Percentiles rank a stretch among this genome's conserved stretches.
Evolutionary conservation across 176 grass and related monocot species (phyloP).

Genomic region (Avena insularis): DNA sequence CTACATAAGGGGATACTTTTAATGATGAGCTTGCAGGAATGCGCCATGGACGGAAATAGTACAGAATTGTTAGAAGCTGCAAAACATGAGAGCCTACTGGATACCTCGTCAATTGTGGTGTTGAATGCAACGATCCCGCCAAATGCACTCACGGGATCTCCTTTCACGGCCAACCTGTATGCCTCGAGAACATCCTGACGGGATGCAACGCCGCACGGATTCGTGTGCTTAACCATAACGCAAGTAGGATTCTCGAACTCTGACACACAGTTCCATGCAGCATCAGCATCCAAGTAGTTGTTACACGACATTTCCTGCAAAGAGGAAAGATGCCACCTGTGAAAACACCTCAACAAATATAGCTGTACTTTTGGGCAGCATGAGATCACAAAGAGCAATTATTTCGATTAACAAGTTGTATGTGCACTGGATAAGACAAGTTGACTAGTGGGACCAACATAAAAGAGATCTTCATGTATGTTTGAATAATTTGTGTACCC

Average conservation of each 20-base stretch:
- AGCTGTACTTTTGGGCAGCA: background rate
- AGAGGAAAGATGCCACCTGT: background rate
- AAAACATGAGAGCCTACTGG: background rate
- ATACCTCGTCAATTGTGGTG: conserved; percentile 53
- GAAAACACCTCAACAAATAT: conserved; percentile 13
- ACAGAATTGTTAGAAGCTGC: background rate
- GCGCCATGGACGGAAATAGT: background rate
- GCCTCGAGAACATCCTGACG: conserved; percentile 76
- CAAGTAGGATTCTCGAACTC: conserved; percentile 85
- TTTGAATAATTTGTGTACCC: background rate
- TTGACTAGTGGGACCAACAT: background rate
- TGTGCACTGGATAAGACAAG: conserved; percentile 12
- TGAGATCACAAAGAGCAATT: background rate
- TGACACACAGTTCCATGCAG: conserved; percentile 94
- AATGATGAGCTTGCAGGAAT: background rate
- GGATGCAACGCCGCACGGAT: conserved; percentile 91
- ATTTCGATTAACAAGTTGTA: conserved; percentile 15
- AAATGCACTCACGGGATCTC: conserved; percentile 91
- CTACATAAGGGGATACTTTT: conserved; percentile 32
- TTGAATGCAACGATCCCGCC: conserved; percentile 96
- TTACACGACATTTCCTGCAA: conserved; percentile 97
- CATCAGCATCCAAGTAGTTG: conserved; percentile 97
- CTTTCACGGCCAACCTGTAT: conserved; percentile 88
- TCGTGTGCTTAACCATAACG: conserved; percentile 93
- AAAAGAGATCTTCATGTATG: background rate